A percentile compares a stretch with the other conserved stretches of the same genome.
Conservation (phyloP, 2,329 filamentous ascomycete genomes). For the Colletotrichum cordylinicola region DNA sequence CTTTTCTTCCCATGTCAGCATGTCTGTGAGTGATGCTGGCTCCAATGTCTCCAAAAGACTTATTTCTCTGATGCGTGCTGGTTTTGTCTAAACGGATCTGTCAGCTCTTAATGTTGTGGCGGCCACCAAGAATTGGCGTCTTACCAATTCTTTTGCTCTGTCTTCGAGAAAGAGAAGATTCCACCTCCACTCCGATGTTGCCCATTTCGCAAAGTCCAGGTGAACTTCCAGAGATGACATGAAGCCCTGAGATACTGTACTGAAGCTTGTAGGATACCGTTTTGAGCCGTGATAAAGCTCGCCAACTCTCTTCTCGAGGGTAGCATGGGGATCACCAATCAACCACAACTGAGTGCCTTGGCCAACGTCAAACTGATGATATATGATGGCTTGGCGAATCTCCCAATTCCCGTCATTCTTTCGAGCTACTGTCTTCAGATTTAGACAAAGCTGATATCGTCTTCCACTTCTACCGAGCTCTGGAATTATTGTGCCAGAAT, state of each 20-base stretch:
- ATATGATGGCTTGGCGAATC: constrained; percentile 40
- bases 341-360: constrained; percentile 45
- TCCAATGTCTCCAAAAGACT: background rate
- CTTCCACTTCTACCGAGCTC: constrained; percentile 36
- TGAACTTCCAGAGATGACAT: background rate
- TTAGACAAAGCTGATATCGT: constrained; percentile 41
- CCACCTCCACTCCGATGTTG: constrained; percentile 26
- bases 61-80: background rate
- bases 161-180: constrained; percentile 24
- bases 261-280: constrained; percentile 32
- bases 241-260: constrained; percentile 33
- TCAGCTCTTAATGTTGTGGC: too few relatives aligned
- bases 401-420: constrained; percentile 29
- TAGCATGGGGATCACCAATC: constrained; percentile 37
- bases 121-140: background rate
- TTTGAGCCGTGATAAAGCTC: background rate
- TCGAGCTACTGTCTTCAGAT: constrained; percentile 32
- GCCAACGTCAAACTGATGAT: constrained; percentile 45
- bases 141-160: background rate
- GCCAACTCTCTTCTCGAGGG: constrained; percentile 26
- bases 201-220: background rate
- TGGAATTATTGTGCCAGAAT: constrained; percentile 19
- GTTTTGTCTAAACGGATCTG: too few relatives aligned
- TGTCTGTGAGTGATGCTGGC: constrained; percentile 27
- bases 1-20: constrained; percentile 44